A percentile compares a stretch with the other conserved stretches of the same genome.
Evolutionary conservation across 192 early-diverging fungal genomes (phyloP).

Genomic region (Podila epigama): DNA sequence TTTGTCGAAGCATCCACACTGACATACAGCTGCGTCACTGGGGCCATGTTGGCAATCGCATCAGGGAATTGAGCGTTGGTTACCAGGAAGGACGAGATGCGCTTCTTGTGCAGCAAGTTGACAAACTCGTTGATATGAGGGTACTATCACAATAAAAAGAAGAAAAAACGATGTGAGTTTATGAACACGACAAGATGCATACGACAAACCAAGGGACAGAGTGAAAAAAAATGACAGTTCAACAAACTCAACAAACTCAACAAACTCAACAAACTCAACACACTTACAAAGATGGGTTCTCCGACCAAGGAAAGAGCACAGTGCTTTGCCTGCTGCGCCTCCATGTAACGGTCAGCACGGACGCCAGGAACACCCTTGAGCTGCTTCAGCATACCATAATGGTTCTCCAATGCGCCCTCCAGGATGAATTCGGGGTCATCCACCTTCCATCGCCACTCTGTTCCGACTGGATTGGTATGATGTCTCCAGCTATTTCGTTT

Average conservation of each 20-base stretch:
- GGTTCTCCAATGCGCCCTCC: conserved; percentile 72
- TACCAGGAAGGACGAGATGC: conserved; percentile 77
- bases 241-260: background rate
- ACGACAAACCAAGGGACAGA: background rate
- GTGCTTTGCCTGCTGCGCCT: conserved; percentile 68
- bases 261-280: background rate
- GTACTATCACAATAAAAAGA: conserved; percentile 63
- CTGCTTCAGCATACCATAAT: conserved; percentile 79
- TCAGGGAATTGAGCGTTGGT: conserved; percentile 82
- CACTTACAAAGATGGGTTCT: conserved; percentile 63
- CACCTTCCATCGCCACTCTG: conserved; percentile 75
- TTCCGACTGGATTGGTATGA: conserved; percentile 79
- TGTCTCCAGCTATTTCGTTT: conserved; percentile 65
- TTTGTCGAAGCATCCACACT: conserved; percentile 80
- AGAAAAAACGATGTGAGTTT: background rate
- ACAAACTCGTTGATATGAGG: conserved; percentile 82
- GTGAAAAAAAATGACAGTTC: background rate
- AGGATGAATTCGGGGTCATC: conserved; percentile 72
- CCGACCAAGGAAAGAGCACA: conserved; percentile 79
- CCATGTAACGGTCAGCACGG: conserved; percentile 74
- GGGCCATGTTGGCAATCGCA: conserved; percentile 65
- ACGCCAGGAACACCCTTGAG: conserved; percentile 80
- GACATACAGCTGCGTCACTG: conserved; percentile 78
- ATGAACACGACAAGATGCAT: background rate
- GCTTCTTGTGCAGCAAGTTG: conserved; percentile 66